Conservation (phyloP, 2,329 filamentous ascomycete genomes). For the Fusarium veterinarium region DNA sequence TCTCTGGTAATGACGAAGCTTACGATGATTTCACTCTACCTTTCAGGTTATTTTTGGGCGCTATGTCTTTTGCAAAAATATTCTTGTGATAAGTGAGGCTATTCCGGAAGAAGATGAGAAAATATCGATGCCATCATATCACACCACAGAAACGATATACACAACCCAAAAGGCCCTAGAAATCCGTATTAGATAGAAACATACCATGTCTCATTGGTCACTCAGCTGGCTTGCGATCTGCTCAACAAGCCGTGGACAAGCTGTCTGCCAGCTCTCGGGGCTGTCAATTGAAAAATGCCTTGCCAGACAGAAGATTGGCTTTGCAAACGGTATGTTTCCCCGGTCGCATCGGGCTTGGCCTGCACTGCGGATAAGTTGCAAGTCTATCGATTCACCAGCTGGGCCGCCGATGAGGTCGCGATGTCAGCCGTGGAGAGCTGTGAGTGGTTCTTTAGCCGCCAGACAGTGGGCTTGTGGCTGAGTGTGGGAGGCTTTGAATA, state of each 20-base stretch:
- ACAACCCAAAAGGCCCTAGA: not conserved
- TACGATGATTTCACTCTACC: too few species aligned
- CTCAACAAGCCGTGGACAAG: not conserved
- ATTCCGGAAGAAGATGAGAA: not conserved
- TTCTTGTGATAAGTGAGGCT: not conserved
- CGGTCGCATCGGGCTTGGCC: slow-evolving; percentile 29
- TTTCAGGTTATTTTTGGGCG: not conserved
- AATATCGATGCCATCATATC: not conserved
- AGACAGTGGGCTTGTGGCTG: slow-evolving; percentile 37
- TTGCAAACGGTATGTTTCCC: not conserved
- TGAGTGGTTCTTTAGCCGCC: slow-evolving; percentile 42
- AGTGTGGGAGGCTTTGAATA: slow-evolving; percentile 38
- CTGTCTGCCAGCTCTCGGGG: not conserved
- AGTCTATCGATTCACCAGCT: slow-evolving; percentile 4
- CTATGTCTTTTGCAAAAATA: not conserved
- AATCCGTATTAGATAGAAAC: not conserved
- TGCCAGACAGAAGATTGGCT: slow-evolving; percentile 14
- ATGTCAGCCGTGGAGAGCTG: slow-evolving; percentile 28
- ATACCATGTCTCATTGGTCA: not conserved
- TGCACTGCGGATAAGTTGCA: slow-evolving; percentile 9
- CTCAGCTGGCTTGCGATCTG: not conserved
- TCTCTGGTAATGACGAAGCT: not conserved
- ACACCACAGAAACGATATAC: not conserved
- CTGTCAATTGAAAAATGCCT: slow-evolving; percentile 39
- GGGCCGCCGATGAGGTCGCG: slow-evolving; percentile 24